phyloP scores from a whole-genome alignment of 1,139 yeast species.

The Geotrichum histeridarum region DNA sequence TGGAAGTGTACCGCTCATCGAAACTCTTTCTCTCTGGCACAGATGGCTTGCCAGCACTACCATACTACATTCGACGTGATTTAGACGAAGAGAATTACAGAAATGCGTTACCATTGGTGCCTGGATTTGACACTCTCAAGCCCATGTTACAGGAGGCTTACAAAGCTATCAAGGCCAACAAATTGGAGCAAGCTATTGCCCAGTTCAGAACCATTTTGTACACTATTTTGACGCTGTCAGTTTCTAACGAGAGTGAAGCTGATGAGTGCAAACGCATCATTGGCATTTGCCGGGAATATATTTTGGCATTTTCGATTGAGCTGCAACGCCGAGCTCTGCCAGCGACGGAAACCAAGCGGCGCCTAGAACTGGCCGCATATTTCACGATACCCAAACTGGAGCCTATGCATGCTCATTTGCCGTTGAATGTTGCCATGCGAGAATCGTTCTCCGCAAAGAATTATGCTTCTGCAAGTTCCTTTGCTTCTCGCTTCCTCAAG shows the following conservation, averaged over 20 bases:
- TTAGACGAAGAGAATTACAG: slow-evolving; percentile 36
- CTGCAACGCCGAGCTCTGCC: slow-evolving; percentile 78
- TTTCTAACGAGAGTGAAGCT: slow-evolving; percentile 68
- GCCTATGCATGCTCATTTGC: slow-evolving; percentile 77
- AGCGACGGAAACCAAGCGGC: slow-evolving; percentile 67
- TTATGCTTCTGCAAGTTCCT: slow-evolving; percentile 80
- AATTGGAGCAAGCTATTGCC: slow-evolving; percentile 72
- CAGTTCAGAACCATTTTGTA: slow-evolving; percentile 77
- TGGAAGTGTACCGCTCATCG: slow-evolving; percentile 76
- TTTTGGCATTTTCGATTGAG: slow-evolving; percentile 86
- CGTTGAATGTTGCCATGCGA: slow-evolving; percentile 91
- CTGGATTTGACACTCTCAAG: slow-evolving; percentile 64
- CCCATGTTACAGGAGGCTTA: slow-evolving; percentile 65
- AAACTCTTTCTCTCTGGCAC: slow-evolving; percentile 72
- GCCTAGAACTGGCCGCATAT: slow-evolving; percentile 90
- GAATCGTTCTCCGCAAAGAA: slow-evolving; percentile 86
- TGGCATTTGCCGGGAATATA: slow-evolving; percentile 78
- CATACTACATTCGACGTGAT: slow-evolving; percentile 65
- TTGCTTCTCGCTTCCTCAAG: slow-evolving; percentile 77
- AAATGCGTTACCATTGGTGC: slow-evolving; percentile 59
- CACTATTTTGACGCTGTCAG: slow-evolving; percentile 66
- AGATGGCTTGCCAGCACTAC: slow-evolving; percentile 66
- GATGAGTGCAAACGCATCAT: slow-evolving; percentile 68
- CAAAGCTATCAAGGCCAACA: slow-evolving; percentile 75
- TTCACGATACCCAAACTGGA: slow-evolving; percentile 82